A percentile compares a stretch with the other conserved stretches of the same genome.
phyloP scores from a whole-genome alignment of 192 early-diverging fungal genomes.

The Podila clonocystis region DNA sequence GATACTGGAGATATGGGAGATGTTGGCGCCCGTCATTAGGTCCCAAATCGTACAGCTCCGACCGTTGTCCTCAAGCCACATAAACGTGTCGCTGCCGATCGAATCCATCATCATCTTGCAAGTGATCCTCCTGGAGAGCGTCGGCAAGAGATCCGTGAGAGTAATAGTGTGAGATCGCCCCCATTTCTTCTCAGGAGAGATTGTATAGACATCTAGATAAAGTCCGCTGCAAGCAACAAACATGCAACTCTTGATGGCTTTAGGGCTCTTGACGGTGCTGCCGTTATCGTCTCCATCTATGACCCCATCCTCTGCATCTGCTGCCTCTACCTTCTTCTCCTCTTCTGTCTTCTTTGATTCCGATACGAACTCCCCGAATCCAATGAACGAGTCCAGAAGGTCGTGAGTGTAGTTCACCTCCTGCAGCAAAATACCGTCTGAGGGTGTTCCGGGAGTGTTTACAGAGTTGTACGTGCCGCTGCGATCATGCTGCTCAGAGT shows the following conservation, averaged over 20 bases:
- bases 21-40: constrained; percentile 39
- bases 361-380: constrained; percentile 30
- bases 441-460: neutral
- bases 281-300: constrained; percentile 4
- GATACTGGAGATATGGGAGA: constrained; percentile 47
- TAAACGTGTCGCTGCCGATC: constrained; percentile 38
- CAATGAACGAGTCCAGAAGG: constrained; percentile 23
- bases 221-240: constrained; percentile 42
- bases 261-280: neutral
- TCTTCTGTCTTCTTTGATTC: constrained; percentile 23
- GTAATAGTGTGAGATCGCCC: constrained; percentile 33
- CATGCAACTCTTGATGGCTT: constrained; percentile 5
- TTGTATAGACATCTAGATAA: constrained; percentile 32
- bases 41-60: constrained; percentile 48
- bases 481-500: neutral
- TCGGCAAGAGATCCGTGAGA: constrained; percentile 28
- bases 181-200: constrained; percentile 35
- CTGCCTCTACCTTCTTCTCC: constrained; percentile 25
- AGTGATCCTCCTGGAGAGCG: constrained; percentile 42
- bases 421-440: neutral
- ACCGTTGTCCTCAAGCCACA: constrained; percentile 49
- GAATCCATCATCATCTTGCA: constrained; percentile 54
- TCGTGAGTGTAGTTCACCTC: constrained; percentile 3
- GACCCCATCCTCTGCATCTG: neutral
- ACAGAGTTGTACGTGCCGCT: neutral